Evolutionary conservation across 805 yeast genomes (phyloP), one percentile per base, ranked within the genome.

Genomic region (Wickerhamomyces xylosicus): DNA sequence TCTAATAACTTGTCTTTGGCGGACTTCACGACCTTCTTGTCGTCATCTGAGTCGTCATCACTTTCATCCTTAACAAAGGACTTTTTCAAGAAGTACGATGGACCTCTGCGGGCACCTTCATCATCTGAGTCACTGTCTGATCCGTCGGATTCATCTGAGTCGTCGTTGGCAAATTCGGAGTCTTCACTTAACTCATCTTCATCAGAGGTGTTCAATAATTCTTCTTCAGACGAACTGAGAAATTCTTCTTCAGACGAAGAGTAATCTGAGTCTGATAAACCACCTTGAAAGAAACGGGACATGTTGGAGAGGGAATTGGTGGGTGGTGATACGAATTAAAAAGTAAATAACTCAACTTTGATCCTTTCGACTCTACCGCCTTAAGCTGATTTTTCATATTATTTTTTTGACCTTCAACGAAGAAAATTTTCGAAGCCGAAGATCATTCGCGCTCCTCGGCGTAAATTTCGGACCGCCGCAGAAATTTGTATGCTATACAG

Each of bases 1-100:
- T 87, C 97, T 50, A 87, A 60, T 44, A 87, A 71, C 67, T 90
- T 92, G 48, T 89, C 97, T 64, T 82, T 85, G 39, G 97, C 95
- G 42, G 92, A 79, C 66, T 85, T 89, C 50, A 90, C 95, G 33
- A 87, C 86, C 49, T 80, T 83, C 58, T 77, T 81, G 54, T 79
- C 84, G 42, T 81, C 90, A 43, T 71, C 84, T 41, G 73, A 71
- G 38, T 72, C 77, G 19, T 64, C 71, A 8, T 63, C 62, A 31
- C 62, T 59, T 33, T 56, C 57, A 39, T 58, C 61, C 41, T 62
- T 63, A 41, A 61, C 56, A 41, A 61, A 58, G 37, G 58, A 62
- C 27, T 61, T 53, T 45, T 66, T 66, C 47, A 65, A 57, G 48
- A 65, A 66, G 61, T 67, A 66, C 16, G 67, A 62, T 32, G 70